Base-by-base conservation (phyloP, 352 stramenopile genomes). In the Elongisporangium undulatum region DNA sequence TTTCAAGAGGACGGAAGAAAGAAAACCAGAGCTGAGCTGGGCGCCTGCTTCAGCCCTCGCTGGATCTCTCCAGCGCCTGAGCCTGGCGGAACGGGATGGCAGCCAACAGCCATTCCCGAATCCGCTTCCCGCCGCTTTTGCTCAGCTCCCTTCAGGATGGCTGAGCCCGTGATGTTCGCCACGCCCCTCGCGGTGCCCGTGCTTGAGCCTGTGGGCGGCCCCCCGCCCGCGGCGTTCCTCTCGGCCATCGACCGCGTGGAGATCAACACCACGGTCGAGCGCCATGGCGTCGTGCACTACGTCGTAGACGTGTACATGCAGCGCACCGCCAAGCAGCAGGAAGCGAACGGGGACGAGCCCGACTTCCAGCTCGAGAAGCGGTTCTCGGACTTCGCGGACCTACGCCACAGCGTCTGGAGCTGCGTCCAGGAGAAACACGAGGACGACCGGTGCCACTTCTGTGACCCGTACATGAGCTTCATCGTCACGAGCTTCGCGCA, bases 281-380 rank as follows among this genome's bases (percentile, higher is more conserved):
- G 77, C 29, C 57, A 67, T 9, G 71, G 75, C 17, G 72, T 87
- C 53, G 60, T 67, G 1, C 83, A 74, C 58, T 86, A 86, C 58
- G 57, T 77, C 4, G 38, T 87, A 4, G 72, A 90, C 34, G 69
- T 90, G 16, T 90, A 63, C 64, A 68, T 79, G 48, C 75, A 75
- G 51, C 74, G 29, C 13, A n/a, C n/a, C n/a, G n/a, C n/a, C n/a
- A n/a, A n/a, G n/a, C n/a, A n/a, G n/a, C n/a, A n/a, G n/a, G 50
- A 58, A 19, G 45, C 54, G n/a, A 52, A 45, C 2, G 51, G 58
- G 21, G 58, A 68, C 21, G 16, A 50, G 21, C 66, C 72, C 0
- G 72, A 77, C 58, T 77, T 74, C 61, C 55, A 62, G 24, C 48
- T 87, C 7, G 58, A 76, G 57, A 71, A 72, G 53, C 68, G 61